These are phyloP conservation scores for Pythium periplocum DNA, from an alignment of 352 stramenopile species.

Conservation along the genomic window DNA sequence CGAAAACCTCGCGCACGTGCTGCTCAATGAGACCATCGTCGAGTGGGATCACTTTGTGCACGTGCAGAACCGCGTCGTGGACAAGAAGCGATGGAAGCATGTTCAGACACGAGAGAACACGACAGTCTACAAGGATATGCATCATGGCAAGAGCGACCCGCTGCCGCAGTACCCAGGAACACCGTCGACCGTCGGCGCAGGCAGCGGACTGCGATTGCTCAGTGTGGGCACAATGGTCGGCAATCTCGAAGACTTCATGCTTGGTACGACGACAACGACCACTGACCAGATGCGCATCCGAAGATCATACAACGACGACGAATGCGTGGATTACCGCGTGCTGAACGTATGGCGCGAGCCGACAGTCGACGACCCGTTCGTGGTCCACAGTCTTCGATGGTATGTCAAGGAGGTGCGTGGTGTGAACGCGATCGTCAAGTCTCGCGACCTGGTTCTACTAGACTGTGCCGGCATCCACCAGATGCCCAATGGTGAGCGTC, in stretches of 20 bases:
- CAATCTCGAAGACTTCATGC: conserved; percentile 22
- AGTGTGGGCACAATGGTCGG: conserved; percentile 15
- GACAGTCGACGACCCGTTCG: conserved; percentile 18
- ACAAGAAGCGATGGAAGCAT: conserved; percentile 41
- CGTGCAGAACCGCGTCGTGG: conserved; percentile 23
- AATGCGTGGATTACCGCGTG: conserved; percentile 42
- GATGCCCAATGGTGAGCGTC: conserved; percentile 2
- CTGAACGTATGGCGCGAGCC: conserved; percentile 37
- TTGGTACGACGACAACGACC: conserved; percentile 38
- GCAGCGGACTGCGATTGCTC: neutral
- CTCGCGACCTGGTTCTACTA: conserved; percentile 11
- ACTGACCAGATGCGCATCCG: conserved; percentile 41
- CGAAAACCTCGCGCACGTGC: conserved; percentile 22
- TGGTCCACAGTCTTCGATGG: conserved; percentile 17
- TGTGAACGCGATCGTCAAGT: conserved; percentile 9
- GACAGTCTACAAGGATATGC: conserved; percentile 36
- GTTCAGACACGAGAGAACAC: conserved; percentile 44
- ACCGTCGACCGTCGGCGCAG: neutral
- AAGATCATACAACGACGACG: conserved; percentile 41
- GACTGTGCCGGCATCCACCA: conserved; percentile 8
- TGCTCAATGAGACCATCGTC: conserved; percentile 25
- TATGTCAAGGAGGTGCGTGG: conserved; percentile 14
- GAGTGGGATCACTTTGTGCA: conserved; percentile 21
- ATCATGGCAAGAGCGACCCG: conserved; percentile 12
- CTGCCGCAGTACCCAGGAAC: neutral